Conservation (phyloP, 2,329 filamentous ascomycete species). For the Fusarium subtropicale region DNA sequence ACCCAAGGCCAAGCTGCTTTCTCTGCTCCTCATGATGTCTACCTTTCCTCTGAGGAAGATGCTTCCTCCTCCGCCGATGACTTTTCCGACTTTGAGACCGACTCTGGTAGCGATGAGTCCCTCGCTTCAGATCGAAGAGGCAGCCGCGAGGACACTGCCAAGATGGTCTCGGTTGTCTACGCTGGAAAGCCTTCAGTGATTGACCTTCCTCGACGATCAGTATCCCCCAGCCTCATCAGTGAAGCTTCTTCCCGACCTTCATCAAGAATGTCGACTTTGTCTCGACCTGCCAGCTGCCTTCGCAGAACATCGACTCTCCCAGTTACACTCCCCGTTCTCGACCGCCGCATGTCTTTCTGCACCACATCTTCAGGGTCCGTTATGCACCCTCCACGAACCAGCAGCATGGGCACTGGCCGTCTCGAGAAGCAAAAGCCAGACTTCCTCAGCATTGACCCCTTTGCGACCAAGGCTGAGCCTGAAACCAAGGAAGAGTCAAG, state of each 20-base stretch:
- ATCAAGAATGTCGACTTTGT: slow-evolving; percentile 34
- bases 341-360: slow-evolving; percentile 51
- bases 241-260: slow-evolving; percentile 46
- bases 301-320: slow-evolving; percentile 51
- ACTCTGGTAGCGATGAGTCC: slow-evolving; percentile 57
- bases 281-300: slow-evolving; percentile 42
- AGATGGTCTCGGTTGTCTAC: slow-evolving; percentile 69
- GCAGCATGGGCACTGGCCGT: slow-evolving; percentile 56
- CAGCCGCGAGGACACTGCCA: slow-evolving; percentile 67
- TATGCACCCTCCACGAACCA: slow-evolving; percentile 57
- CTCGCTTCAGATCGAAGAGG: slow-evolving; percentile 49
- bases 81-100: slow-evolving; percentile 66
- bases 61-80: slow-evolving; percentile 71
- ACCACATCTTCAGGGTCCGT: slow-evolving; percentile 51
- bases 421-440: slow-evolving; percentile 55
- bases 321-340: slow-evolving; percentile 50
- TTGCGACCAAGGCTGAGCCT: slow-evolving; percentile 54
- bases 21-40: slow-evolving; percentile 65
- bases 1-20: slow-evolving; percentile 49
- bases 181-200: slow-evolving; percentile 70
- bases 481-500: slow-evolving; percentile 48
- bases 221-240: slow-evolving; percentile 54
- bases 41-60: slow-evolving; percentile 75
- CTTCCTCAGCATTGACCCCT: slow-evolving; percentile 68
- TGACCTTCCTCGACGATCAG: slow-evolving; percentile 61